A percentile compares a stretch with the other conserved stretches of the same genome.
Evolutionary conservation across 371 early-diverging fungal genomes (phyloP).

Genomic region (Mitosporidium daphniae): DNA sequence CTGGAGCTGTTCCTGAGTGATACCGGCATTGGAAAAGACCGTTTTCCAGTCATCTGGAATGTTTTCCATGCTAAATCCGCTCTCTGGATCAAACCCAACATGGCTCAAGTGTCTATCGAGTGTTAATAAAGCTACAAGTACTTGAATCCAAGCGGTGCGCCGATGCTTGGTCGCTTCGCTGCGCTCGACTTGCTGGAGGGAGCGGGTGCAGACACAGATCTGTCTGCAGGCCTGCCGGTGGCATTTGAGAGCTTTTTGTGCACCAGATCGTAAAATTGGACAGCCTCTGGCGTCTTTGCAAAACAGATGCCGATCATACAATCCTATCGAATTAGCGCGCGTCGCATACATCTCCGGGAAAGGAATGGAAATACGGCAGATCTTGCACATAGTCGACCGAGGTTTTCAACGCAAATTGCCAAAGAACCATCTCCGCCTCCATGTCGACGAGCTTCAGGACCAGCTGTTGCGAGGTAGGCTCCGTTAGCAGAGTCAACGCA

Average conservation of each 20-base stretch:
- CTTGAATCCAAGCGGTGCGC: too few relatives aligned
- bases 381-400: conserved; percentile 30
- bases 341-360: conserved; percentile 26
- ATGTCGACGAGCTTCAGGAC: too few relatives aligned
- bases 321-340: conserved; percentile 9
- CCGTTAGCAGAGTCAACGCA: too few relatives aligned
- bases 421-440: conserved; percentile 15
- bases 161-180: too few relatives aligned
- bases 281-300: conserved; percentile 38
- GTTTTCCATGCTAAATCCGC: conserved; percentile 33
- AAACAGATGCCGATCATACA: conserved; percentile 39
- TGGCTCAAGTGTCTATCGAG: conserved; percentile 33
- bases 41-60: conserved; percentile 32
- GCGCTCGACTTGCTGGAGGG: too few relatives aligned
- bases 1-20: conserved; percentile 18
- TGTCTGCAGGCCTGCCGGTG: too few relatives aligned
- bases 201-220: too few relatives aligned
- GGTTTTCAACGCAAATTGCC: conserved; percentile 36
- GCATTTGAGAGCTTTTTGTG: neutral
- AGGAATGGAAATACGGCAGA: conserved; percentile 34
- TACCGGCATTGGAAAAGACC: conserved; percentile 32
- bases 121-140: too few relatives aligned
- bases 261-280: conserved; percentile 14
- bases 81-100: conserved; percentile 30
- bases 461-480: too few relatives aligned